Conservation (phyloP, 2,329 filamentous ascomycete genomes). For the Fusarium avenaceum region DNA sequence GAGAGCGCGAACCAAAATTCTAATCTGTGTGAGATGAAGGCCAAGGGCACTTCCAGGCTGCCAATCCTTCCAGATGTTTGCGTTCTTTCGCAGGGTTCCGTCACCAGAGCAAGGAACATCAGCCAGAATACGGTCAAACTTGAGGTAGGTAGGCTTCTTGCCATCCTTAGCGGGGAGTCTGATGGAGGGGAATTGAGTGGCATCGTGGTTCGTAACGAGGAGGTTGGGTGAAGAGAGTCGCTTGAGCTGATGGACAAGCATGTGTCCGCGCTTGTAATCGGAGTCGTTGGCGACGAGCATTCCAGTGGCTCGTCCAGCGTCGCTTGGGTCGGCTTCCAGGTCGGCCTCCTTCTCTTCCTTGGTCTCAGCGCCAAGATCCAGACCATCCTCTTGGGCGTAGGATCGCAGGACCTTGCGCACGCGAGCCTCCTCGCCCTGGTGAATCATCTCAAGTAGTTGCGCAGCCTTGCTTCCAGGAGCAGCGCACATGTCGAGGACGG, state of each 20-base stretch:
- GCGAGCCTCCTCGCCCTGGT: constrained; percentile 89
- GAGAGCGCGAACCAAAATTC: constrained; percentile 90
- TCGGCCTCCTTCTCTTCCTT: constrained; percentile 64
- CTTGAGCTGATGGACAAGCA: constrained; percentile 98
- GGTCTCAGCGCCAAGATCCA: constrained; percentile 63
- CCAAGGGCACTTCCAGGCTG: constrained; percentile 87
- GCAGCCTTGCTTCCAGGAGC: constrained; percentile 97
- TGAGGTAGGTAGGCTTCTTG: constrained; percentile 79
- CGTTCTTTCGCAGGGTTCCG: constrained; percentile 93
- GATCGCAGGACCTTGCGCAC: constrained; percentile 78
- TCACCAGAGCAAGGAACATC: constrained; percentile 98
- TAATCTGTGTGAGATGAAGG: constrained; percentile 85
- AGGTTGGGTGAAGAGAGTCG: constrained; percentile 95
- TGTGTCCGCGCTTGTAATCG: constrained; percentile 96
- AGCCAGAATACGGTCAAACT: constrained; percentile 95
- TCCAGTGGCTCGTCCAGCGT: constrained; percentile 90
- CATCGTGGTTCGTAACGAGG: constrained; percentile 97
- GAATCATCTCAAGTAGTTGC: constrained; percentile 94
- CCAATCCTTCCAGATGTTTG: constrained; percentile 96
- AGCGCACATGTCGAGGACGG: constrained; percentile 94
- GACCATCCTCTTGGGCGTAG: constrained; percentile 72
- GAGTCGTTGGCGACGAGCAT: constrained; percentile 95
- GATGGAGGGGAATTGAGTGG: constrained; percentile 93
- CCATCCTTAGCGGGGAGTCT: constrained; percentile 75
- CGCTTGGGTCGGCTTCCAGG: constrained; percentile 71